Evolutionary conservation across 2,329 filamentous ascomycete species (phyloP), one percentile per base, ranked within the genome.

Genomic region (Stachybotrys chartarum): DNA sequence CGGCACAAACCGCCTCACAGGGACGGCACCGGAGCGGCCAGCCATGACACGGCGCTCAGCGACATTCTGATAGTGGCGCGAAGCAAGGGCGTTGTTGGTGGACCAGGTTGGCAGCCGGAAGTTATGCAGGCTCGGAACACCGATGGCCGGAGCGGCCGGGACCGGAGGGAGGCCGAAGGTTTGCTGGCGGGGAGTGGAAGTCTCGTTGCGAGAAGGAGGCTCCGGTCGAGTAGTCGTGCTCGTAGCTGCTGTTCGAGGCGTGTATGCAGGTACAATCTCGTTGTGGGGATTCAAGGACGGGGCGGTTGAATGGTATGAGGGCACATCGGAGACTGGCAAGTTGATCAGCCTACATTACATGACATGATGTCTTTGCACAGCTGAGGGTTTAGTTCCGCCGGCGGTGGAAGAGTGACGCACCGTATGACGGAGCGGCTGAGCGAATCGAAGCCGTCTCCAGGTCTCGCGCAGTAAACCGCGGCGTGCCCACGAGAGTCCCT

Each of bases 371-470:
- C 24, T 24, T 24, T 24, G 24, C 24, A 24, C 24, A 24, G 4
- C 24, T 24, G 24, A 24, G 4, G 24, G 24, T 24, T 24, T 24
- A 24, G 24, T 24, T 24, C 24, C 39, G 47, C 46, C 39, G 32
- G 47, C 52, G 46, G 47, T 55, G 48, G 50, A 53, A 51, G 47
- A 24, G 24, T 4, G 44, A 73, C 80, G 76, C 62, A 84, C 81
- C 75, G 67, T 88, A 88, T 10, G 85, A 88, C 46, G 85, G 85
- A n/a, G 85, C 84, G 7, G 79, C 79, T 17, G 85, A 88, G 61
- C 76, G 82, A 58, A 88, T 80, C 10, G 86, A 88, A 7, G 81
- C 78, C 24, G 85, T 86, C 63, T 88, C 85, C 56, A 86, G 83
- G 66, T 88, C 85, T 57, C 83, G 79, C 6, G 71, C 63, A 60